These are phyloP conservation scores for Fonsecaea pedrosoi DNA, from an alignment of 2,329 filamentous ascomycete genomes.

Conservation along the genomic window DNA sequence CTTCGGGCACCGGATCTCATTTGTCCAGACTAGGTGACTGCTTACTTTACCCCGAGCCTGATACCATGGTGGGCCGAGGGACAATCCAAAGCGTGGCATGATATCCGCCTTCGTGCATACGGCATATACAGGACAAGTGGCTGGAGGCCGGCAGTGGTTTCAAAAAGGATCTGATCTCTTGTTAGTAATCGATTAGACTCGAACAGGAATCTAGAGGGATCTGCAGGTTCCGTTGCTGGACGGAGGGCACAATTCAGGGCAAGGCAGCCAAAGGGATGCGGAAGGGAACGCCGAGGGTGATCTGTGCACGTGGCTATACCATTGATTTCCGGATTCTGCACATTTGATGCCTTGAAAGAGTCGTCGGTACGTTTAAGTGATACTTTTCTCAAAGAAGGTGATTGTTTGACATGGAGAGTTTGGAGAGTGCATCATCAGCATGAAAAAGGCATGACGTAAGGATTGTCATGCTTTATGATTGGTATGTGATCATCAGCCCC, in stretches of 20 bases:
- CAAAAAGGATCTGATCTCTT: conserved; percentile 2
- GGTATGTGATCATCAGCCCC: conserved; percentile 2
- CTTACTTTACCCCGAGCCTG: not conserved
- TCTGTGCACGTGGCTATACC: not conserved
- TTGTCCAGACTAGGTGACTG: not conserved
- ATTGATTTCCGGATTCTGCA: not conserved
- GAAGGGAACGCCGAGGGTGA: not conserved
- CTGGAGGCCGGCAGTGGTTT: not conserved
- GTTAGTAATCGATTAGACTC: conserved; percentile 1
- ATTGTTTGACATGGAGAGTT: not conserved
- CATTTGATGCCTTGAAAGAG: not conserved
- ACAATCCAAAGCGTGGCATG: not conserved
- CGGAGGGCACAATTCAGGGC: not conserved
- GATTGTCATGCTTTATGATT: conserved; percentile 2
- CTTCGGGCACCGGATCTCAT: not conserved
- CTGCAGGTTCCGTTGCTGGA: not conserved
- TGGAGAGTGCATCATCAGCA: not conserved
- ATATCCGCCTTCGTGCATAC: conserved; percentile 1
- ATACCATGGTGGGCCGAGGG: not conserved
- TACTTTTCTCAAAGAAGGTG: not conserved
- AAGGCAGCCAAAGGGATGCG: not conserved
- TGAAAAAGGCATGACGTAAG: not conserved
- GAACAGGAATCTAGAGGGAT: conserved; percentile 6
- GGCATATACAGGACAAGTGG: not conserved
- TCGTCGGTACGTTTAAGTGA: not conserved